Conservation (phyloP, 2,329 filamentous ascomycete species). For the Nannizziopsis barbatae region DNA sequence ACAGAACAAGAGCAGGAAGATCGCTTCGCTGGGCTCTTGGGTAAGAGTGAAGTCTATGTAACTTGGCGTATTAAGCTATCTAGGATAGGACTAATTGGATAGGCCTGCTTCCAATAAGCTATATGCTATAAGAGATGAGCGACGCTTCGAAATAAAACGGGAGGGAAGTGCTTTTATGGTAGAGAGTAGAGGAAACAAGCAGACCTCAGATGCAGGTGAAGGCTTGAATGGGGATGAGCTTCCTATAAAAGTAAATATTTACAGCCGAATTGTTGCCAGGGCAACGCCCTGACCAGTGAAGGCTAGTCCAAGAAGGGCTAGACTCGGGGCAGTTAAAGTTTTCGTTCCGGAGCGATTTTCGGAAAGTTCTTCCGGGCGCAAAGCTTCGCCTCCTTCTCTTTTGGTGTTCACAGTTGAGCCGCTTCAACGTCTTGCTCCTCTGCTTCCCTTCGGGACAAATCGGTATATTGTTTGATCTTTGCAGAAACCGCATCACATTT, state of each 20-base stretch:
- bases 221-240: constrained; percentile 18
- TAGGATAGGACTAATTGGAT: neutral
- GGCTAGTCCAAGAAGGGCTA: constrained; percentile 33
- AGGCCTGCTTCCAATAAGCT: constrained; percentile 6
- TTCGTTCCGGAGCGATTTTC: constrained; percentile 4
- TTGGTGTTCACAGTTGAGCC: neutral
- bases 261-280: constrained; percentile 26
- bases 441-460: neutral
- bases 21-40: constrained; percentile 1
- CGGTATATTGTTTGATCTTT: neutral
- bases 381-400: neutral
- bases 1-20: too few species aligned
- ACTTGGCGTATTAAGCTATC: neutral
- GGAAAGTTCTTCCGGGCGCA: constrained; percentile 6
- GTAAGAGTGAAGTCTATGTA: neutral
- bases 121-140: neutral
- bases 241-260: constrained; percentile 29
- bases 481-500: too few species aligned
- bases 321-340: constrained; percentile 17
- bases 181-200: neutral
- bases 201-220: constrained; percentile 9
- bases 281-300: constrained; percentile 24
- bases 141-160: neutral
- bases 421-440: neutral
- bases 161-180: neutral